phyloP scores from a whole-genome alignment of 768 basidiomycete genomes.

The Serpula lacrymans region DNA sequence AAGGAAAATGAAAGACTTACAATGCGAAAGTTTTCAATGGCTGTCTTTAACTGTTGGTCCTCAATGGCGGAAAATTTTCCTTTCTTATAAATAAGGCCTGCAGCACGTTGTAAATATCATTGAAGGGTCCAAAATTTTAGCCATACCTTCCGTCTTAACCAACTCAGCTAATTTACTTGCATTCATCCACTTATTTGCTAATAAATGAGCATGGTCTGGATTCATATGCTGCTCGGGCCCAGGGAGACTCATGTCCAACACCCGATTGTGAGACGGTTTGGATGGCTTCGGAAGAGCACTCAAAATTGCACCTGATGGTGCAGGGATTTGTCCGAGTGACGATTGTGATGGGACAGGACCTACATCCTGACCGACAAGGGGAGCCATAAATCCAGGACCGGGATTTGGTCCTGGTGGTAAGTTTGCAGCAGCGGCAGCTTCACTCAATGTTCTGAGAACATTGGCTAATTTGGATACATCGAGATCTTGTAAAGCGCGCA shows the following conservation, averaged over 20 bases:
- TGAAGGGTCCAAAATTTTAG: not conserved
- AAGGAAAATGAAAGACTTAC: constrained; percentile 36
- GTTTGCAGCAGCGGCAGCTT: constrained; percentile 47
- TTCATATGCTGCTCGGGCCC: constrained; percentile 40
- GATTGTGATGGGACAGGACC: constrained; percentile 28
- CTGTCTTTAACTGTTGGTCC: constrained; percentile 58
- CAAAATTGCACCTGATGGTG: constrained; percentile 41
- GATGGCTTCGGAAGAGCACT: constrained; percentile 35
- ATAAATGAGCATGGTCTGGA: constrained; percentile 59
- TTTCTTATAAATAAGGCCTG: constrained; percentile 84
- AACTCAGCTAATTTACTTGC: constrained; percentile 65
- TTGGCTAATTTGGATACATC: constrained; percentile 65
- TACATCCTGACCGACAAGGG: constrained; percentile 20
- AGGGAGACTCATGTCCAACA: constrained; percentile 41
- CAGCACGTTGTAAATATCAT: not conserved
- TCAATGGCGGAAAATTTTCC: constrained; percentile 84
- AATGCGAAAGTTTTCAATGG: constrained; percentile 59
- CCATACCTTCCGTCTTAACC: constrained; percentile 62
- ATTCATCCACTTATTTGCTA: constrained; percentile 79
- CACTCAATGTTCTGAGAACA: constrained; percentile 62
- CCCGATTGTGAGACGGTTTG: constrained; percentile 34
- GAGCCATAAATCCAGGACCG: constrained; percentile 18
- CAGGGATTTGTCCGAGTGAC: constrained; percentile 39
- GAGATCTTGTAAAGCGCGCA: constrained; percentile 69
- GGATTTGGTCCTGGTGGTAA: constrained; percentile 20